A percentile compares a stretch with the other conserved stretches of the same genome.
Conservation (phyloP, 2,329 filamentous ascomycete genomes). For the Aspergillus jensenii region DNA sequence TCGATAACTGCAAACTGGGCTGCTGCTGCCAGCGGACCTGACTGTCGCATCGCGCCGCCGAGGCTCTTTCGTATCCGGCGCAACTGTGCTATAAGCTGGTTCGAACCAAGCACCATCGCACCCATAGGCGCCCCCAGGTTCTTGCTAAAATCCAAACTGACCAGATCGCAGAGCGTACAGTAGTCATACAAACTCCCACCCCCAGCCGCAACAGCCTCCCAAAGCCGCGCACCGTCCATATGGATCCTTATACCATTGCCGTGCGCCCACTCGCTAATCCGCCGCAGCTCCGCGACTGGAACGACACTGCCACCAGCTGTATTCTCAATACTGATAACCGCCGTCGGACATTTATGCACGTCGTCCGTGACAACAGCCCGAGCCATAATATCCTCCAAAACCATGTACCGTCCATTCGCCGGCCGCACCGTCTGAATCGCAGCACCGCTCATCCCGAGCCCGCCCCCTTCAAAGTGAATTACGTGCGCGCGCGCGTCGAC, state of each 20-base stretch:
- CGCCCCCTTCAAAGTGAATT: slow-evolving; percentile 19
- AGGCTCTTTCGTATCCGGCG: slow-evolving; percentile 71
- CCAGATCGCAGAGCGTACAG: slow-evolving; percentile 64
- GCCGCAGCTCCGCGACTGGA: slow-evolving; percentile 65
- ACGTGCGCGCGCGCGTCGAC: slow-evolving; percentile 17
- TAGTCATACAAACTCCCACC: slow-evolving; percentile 64
- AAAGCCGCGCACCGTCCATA: slow-evolving; percentile 72
- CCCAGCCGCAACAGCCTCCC: slow-evolving; percentile 70
- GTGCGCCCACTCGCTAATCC: slow-evolving; percentile 65
- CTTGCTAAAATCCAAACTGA: slow-evolving; percentile 73
- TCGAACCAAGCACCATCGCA: slow-evolving; percentile 61
- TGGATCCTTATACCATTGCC: slow-evolving; percentile 53
- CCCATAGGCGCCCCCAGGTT: slow-evolving; percentile 75
- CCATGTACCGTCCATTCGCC: slow-evolving; percentile 13
- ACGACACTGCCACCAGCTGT: slow-evolving; percentile 73
- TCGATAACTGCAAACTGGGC: slow-evolving; percentile 67
- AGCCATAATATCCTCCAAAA: slow-evolving; percentile 10
- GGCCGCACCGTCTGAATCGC: slow-evolving; percentile 1
- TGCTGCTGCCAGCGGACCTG: slow-evolving; percentile 68
- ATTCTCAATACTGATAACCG: slow-evolving; percentile 75
- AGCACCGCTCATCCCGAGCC: slow-evolving; percentile 14
- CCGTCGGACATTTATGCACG: slow-evolving; percentile 71
- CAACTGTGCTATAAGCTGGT: slow-evolving; percentile 57
- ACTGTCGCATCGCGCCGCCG: slow-evolving; percentile 72
- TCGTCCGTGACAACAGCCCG: slow-evolving; percentile 50